Percentiles rank a stretch among this genome's conserved stretches.
phyloP scores from a whole-genome alignment of 192 early-diverging fungal genomes.

The Allomyces javanicus region DNA sequence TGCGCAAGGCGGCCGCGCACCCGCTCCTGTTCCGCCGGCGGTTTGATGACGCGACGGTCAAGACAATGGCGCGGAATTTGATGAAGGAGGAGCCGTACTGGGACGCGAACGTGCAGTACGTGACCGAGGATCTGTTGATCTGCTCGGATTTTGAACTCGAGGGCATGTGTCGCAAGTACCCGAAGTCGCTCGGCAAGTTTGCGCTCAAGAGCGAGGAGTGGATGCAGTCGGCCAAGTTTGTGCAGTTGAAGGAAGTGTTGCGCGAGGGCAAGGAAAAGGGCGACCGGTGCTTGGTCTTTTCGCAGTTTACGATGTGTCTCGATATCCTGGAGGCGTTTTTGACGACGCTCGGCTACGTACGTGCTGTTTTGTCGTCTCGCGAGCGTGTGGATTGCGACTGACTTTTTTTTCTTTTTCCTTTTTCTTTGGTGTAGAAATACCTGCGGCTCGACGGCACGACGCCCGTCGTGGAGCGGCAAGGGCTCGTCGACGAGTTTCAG shows the following conservation, averaged over 20 bases:
- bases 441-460: constrained; percentile 44
- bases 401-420: no score
- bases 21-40: constrained; percentile 50
- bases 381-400: no score
- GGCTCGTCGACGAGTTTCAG: constrained; percentile 63
- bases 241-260: constrained; percentile 32
- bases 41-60: constrained; percentile 33
- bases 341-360: constrained; percentile 14
- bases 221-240: constrained; percentile 62
- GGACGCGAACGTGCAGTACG: constrained; percentile 48
- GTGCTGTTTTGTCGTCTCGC: constrained; percentile 1
- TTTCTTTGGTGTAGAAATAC: constrained; percentile 13
- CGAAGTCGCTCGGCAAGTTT: constrained; percentile 18
- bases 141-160: constrained; percentile 59
- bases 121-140: constrained; percentile 56
- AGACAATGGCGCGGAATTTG: constrained; percentile 37
- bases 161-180: constrained; percentile 34
- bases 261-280: constrained; percentile 23
- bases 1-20: constrained; percentile 71
- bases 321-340: constrained; percentile 27
- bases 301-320: constrained; percentile 34
- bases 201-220: constrained; percentile 27
- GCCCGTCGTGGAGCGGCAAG: constrained; percentile 45
- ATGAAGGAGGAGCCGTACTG: constrained; percentile 51
- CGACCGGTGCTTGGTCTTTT: constrained; percentile 24